A percentile compares a stretch with the other conserved stretches of the same genome.
These are phyloP conservation scores for Platanus orientalis DNA, from an alignment of 164 flowering plant genomes.

Conservation along the genomic window DNA sequence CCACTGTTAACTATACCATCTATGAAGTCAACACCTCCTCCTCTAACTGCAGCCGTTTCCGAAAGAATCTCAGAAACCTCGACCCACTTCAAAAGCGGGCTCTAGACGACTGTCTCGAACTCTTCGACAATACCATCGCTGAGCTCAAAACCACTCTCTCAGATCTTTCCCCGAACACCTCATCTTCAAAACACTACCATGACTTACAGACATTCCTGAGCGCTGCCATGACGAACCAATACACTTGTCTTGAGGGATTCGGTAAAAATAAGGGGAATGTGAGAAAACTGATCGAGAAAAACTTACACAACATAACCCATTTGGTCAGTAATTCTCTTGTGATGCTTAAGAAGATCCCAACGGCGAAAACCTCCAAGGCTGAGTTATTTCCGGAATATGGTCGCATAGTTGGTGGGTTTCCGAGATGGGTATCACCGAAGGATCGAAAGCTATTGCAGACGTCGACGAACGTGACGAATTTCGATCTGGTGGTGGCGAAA, in stretches of 20 bases:
- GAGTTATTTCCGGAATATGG: conserved; percentile 47
- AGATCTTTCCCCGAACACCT: conserved; percentile 30
- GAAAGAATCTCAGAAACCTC: conserved; percentile 19
- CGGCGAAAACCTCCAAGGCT: not conserved
- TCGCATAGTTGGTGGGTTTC: conserved; percentile 39
- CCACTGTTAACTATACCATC: conserved; percentile 38
- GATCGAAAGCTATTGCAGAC: conserved; percentile 52
- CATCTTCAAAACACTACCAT: conserved; percentile 25
- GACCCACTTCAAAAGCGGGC: conserved; percentile 37
- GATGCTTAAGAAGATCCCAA: conserved; percentile 53
- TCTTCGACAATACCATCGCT: conserved; percentile 41
- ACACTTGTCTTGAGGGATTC: conserved; percentile 89
- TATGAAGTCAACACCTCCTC: conserved; percentile 33
- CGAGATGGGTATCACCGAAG: conserved; percentile 52
- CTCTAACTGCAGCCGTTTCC: conserved; percentile 43
- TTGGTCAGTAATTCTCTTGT: conserved; percentile 72
- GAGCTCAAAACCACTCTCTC: conserved; percentile 38
- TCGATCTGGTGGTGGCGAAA: conserved; percentile 64
- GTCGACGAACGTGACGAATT: conserved; percentile 24
- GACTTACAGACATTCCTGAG: conserved; percentile 63
- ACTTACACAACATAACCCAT: conserved; percentile 35
- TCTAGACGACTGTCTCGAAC: conserved; percentile 72
- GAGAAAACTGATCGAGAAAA: conserved; percentile 27
- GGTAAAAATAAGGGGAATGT: conserved; percentile 29
- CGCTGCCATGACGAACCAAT: conserved; percentile 80